Evolutionary conservation across 805 yeast genomes (phyloP).

Genomic region (Metschnikowia henanensis): DNA sequence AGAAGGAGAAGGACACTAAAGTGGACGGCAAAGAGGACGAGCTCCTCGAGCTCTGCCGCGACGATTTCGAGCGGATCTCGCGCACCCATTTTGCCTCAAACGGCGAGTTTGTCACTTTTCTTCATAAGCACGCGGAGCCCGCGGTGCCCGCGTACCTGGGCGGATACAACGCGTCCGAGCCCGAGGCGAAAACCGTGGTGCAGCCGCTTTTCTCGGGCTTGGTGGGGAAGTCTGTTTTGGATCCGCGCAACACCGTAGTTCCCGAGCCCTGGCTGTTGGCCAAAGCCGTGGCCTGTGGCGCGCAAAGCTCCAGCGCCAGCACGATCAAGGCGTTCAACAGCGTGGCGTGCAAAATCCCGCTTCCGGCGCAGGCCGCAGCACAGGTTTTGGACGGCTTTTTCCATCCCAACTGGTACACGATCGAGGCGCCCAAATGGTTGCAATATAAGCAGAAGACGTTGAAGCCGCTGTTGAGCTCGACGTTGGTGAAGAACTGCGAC

Average conservation of each 20-base stretch:
- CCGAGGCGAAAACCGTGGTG: constrained; percentile 53
- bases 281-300: constrained; percentile 46
- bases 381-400: constrained; percentile 42
- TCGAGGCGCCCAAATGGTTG: constrained; percentile 44
- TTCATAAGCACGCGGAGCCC: constrained; percentile 34
- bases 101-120: constrained; percentile 55
- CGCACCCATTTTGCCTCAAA: constrained; percentile 49
- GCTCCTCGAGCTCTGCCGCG: constrained; percentile 41
- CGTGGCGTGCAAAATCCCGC: constrained; percentile 32
- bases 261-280: constrained; percentile 69
- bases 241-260: constrained; percentile 66
- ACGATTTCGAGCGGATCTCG: constrained; percentile 63
- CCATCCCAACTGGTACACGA: constrained; percentile 47
- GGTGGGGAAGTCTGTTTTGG: constrained; percentile 67
- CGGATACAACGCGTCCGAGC: constrained; percentile 28
- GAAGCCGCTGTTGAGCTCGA: constrained; percentile 28
- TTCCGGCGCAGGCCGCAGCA: constrained; percentile 31
- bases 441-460: constrained; percentile 27
- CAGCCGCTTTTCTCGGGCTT: constrained; percentile 80
- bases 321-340: constrained; percentile 34
- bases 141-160: constrained; percentile 25
- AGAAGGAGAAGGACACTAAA: no score
- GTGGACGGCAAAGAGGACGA: constrained; percentile 17
- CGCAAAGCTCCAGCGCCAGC: constrained; percentile 21
- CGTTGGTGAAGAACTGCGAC: constrained; percentile 25